A percentile compares a stretch with the other conserved stretches of the same genome.
Evolutionary conservation across 257 asterid species (phyloP).

Genomic region (Pogostemon cablin): DNA sequence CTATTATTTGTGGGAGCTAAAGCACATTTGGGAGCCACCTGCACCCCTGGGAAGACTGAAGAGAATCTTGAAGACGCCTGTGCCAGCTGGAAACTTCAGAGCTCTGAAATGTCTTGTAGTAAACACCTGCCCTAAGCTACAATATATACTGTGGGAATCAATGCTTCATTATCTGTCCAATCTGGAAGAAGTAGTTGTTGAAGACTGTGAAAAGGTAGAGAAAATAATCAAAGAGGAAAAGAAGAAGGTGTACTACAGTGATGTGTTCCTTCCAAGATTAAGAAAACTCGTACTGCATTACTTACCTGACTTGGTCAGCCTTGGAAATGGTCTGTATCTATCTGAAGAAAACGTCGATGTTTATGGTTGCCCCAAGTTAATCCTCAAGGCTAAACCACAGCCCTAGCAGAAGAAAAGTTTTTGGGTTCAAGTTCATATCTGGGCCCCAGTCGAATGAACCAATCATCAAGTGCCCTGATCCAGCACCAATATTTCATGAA

Average conservation of each 20-base stretch:
- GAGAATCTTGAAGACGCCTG: not conserved
- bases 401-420: not conserved
- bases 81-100: not conserved
- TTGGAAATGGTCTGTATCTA: slow-evolving; percentile 17
- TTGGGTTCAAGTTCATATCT: not conserved
- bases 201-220: slow-evolving; percentile 23
- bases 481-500: too few species aligned
- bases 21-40: slow-evolving; percentile 25
- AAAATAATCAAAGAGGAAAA: slow-evolving; percentile 18
- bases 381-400: not conserved
- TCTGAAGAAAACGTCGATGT: slow-evolving; percentile 6
- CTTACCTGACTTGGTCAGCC: slow-evolving; percentile 28
- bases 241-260: not conserved
- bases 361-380: slow-evolving; percentile 29
- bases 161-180: slow-evolving; percentile 10
- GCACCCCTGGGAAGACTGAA: slow-evolving; percentile 12
- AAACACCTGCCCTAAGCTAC: slow-evolving; percentile 20
- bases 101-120: slow-evolving; percentile 21
- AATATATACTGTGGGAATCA: slow-evolving; percentile 21
- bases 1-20: slow-evolving; percentile 32
- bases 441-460: not conserved
- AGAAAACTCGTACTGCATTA: slow-evolving; percentile 23
- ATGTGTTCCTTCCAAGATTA: slow-evolving; percentile 12
- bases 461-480: not conserved
- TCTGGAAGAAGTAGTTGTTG: slow-evolving; percentile 25